Conservation (phyloP, 352 stramenopile species). For the Poterioochromonas sp. region DNA sequence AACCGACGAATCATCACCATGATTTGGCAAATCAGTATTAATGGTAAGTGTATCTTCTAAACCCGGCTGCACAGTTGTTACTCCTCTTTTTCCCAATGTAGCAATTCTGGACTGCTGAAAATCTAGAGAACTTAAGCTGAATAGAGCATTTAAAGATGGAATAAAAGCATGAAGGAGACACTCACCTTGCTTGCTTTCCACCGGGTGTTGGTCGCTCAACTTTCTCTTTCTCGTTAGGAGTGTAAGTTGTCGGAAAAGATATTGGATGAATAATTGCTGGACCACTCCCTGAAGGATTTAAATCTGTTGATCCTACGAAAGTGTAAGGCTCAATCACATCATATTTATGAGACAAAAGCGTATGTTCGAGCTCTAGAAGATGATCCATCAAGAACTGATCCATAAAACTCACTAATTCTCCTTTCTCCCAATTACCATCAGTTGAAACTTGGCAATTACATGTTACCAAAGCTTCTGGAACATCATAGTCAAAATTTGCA, state of each 20-base stretch:
- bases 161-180: too few relatives aligned
- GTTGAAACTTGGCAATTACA: neutral
- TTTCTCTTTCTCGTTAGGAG: neutral
- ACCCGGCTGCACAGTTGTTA: conserved; percentile 26
- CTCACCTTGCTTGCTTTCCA: neutral
- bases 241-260: neutral
- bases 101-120: too few relatives aligned
- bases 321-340: too few relatives aligned
- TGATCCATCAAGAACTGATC: conserved; percentile 10
- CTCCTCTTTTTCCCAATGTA: conserved; percentile 1
- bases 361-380: conserved; percentile 12
- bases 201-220: neutral
- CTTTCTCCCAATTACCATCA: neutral
- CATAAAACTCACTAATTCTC: conserved; percentile 3
- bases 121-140: too few relatives aligned
- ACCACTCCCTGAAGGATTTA: too few relatives aligned
- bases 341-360: too few relatives aligned
- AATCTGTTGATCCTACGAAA: too few relatives aligned
- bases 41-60: conserved; percentile 2
- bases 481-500: neutral
- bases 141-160: too few relatives aligned
- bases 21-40: neutral
- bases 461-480: conserved; percentile 5
- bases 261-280: neutral
- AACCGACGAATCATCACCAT: neutral